Conservation (phyloP, 2,329 filamentous ascomycete species). For the Trichoderma pleuroti region DNA sequence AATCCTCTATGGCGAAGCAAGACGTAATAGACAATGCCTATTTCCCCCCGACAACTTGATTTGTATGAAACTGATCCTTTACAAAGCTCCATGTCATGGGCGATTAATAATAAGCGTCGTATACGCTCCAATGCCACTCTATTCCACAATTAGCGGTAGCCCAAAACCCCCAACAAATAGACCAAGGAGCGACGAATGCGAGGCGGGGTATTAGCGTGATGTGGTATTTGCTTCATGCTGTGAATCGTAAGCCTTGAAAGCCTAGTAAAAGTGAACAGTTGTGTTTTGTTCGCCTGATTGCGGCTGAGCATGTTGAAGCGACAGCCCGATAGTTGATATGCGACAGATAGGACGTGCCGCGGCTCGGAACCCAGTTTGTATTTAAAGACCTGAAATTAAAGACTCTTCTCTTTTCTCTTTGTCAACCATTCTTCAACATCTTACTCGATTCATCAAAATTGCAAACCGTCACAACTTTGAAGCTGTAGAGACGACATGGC, state of each 20-base stretch:
- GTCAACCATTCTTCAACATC: background rate
- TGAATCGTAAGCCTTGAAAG: background rate
- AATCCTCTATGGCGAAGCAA: background rate
- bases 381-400: background rate
- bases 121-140: background rate
- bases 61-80: background rate
- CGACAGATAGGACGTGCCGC: background rate
- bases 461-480: background rate
- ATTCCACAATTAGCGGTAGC: background rate
- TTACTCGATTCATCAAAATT: background rate
- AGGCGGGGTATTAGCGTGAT: background rate
- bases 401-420: background rate
- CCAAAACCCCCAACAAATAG: background rate
- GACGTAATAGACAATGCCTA: background rate
- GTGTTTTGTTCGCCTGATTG: background rate
- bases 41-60: background rate
- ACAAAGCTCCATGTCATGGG: background rate
- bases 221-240: background rate
- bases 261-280: background rate
- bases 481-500: conserved; percentile 2
- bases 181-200: background rate
- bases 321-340: background rate
- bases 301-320: background rate
- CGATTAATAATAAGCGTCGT: background rate
- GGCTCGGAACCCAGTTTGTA: background rate